Evolutionary conservation across 257 asterid genomes (phyloP), one percentile per base, ranked within the genome.

Genomic region (Plectranthus barbatus): DNA sequence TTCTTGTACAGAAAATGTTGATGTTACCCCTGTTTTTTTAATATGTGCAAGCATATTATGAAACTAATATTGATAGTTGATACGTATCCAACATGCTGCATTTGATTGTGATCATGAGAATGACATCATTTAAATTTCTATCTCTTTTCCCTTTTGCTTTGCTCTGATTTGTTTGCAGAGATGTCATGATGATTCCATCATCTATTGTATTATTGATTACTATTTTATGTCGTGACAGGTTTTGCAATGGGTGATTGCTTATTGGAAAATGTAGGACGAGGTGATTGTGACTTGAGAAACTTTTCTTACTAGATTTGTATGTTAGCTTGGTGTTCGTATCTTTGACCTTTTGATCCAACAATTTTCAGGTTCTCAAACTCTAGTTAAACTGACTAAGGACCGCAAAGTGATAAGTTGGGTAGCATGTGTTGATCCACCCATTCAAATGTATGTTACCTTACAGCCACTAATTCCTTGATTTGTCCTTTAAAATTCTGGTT

Each of bases 341-440:
- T 60, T 39, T 63, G 50, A 52, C 49, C 44, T 29, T 26, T 60
- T 52, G 26, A 29, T 58, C 47, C 49, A 44, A 69, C 45, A 15
- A 67, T 66, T 70, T 72, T 76, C 82, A 86, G 91, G 36, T 66
- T 56, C 68, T 47, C 62, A 24, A 36, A 57, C 72, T 33, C 69
- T 55, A 56, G 55, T 78, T 59, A 57, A 66, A 73, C 74, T 86
- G 72, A 74, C 66, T 7, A 86, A 81, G 80, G 89, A 81, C 57
- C 36, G 14, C 31, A 86, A 59, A 72, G 45, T 36, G 20, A 86
- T 86, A 42, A 76, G 86, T 34, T 69, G 79, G 68, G 69, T 71
- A 53, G 73, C 74, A 55, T 84, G 89, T 69, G 19, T 57, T 41
- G 59, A 69, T 72, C 80, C 83, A 62, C 87, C 89, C 48, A 62